These are phyloP conservation scores for Fistulifera pelliculosa DNA, from an alignment of 108 stramenopile genomes.

Conservation along the genomic window DNA sequence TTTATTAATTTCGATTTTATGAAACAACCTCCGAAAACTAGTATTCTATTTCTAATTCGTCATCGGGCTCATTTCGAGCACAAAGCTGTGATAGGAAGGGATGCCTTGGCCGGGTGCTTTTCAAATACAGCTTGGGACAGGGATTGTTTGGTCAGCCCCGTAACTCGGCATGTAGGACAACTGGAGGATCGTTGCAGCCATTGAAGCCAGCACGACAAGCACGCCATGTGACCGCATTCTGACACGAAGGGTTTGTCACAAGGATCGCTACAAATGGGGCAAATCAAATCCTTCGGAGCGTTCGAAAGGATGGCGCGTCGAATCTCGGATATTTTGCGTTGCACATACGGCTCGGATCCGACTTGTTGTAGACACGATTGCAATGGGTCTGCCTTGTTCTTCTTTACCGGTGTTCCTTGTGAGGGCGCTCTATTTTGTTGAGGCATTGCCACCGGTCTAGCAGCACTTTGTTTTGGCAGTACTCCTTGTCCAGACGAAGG, in stretches of 20 bases:
- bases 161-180: constrained; percentile 52
- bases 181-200: constrained; percentile 54
- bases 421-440: background rate
- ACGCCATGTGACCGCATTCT: constrained; percentile 52
- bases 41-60: constrained; percentile 2
- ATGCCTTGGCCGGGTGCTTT: background rate
- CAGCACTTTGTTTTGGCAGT: background rate
- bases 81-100: background rate
- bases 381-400: background rate
- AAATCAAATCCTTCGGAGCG: constrained; percentile 36
- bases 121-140: constrained; percentile 37
- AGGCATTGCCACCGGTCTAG: background rate
- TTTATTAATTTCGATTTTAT: too few relatives aligned
- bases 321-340: background rate
- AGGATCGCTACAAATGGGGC: constrained; percentile 38
- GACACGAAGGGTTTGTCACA: constrained; percentile 40
- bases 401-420: too few relatives aligned
- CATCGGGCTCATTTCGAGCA: constrained; percentile 1
- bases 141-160: constrained; percentile 17
- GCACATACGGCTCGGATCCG: constrained; percentile 3
- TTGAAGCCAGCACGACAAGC: constrained; percentile 43
- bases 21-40: too few relatives aligned
- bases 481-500: too few relatives aligned
- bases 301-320: constrained; percentile 17
- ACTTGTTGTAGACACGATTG: background rate